A percentile compares a stretch with the other conserved stretches of the same genome.
Evolutionary conservation across 306 rosid genomes (phyloP).

Genomic region (Ziziphus jujuba): DNA sequence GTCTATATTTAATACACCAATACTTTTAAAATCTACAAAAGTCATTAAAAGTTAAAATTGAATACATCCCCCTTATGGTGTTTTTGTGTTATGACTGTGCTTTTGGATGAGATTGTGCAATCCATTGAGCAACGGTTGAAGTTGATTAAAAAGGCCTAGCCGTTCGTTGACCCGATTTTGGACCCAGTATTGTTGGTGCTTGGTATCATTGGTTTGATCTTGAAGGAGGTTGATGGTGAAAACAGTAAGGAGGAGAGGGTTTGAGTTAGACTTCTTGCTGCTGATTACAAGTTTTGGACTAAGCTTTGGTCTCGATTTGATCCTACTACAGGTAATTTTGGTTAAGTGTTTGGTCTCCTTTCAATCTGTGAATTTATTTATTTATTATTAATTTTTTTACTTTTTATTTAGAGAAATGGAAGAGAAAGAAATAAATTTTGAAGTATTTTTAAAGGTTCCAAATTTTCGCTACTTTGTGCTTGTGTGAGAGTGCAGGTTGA

Average conservation of each 20-base stretch:
- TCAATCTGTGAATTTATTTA: neutral
- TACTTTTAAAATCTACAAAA: too few relatives aligned
- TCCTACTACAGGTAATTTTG: conserved; percentile 69
- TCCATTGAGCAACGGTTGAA: conserved; percentile 78
- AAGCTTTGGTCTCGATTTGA: conserved; percentile 93
- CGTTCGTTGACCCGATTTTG: conserved; percentile 63
- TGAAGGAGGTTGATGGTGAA: conserved; percentile 52
- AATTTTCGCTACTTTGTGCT: too few relatives aligned
- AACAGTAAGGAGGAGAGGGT: conserved; percentile 68
- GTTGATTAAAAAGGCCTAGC: conserved; percentile 55
- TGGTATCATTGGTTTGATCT: conserved; percentile 80
- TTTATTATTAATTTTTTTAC: neutral
- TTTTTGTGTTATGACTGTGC: too few relatives aligned
- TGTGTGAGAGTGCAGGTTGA: too few relatives aligned
- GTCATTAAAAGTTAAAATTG: too few relatives aligned
- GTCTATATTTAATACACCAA: too few relatives aligned
- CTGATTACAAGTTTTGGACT: conserved; percentile 69
- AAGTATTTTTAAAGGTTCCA: too few relatives aligned
- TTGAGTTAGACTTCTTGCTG: conserved; percentile 79
- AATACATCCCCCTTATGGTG: too few relatives aligned
- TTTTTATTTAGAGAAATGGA: neutral
- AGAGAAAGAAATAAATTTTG: too few relatives aligned
- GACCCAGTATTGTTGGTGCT: conserved; percentile 91
- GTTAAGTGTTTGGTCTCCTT: neutral
- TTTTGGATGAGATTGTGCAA: too few relatives aligned